These are phyloP conservation scores for Trichosphaerium sp. DNA, from an alignment of 78 protist genomes.

Conservation along the genomic window DNA sequence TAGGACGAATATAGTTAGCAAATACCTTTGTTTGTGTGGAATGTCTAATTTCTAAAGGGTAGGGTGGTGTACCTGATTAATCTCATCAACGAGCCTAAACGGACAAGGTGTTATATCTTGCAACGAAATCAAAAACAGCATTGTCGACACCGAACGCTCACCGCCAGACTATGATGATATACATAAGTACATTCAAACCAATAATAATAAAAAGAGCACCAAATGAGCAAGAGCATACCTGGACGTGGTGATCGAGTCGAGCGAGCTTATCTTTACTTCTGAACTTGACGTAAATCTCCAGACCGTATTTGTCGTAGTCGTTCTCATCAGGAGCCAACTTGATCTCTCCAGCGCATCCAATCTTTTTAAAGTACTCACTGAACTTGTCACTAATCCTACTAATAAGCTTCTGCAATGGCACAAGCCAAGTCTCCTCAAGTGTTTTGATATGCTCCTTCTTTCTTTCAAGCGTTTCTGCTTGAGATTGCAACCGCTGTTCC, in stretches of 20 bases:
- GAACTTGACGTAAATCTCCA: conserved; percentile 65
- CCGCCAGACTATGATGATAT: conserved; percentile 14
- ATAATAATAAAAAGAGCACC: conserved; percentile 39
- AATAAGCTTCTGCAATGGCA: conserved; percentile 13
- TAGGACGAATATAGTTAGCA: conserved; percentile 1
- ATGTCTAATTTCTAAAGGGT: no score
- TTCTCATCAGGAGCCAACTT: conserved; percentile 9
- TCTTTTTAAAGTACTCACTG: conserved; percentile 13
- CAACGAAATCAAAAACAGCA: conserved; percentile 70
- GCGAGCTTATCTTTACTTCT: conserved; percentile 31
- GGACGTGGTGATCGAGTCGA: conserved; percentile 31
- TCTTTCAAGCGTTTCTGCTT: neutral
- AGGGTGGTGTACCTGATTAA: conserved; percentile 68
- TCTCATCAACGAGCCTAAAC: conserved; percentile 88
- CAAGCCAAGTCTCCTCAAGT: conserved; percentile 20
- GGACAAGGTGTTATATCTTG: conserved; percentile 68
- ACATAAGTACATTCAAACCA: neutral
- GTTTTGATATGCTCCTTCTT: neutral
- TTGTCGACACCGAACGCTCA: conserved; percentile 80
- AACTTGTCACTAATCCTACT: conserved; percentile 15
- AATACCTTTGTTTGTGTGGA: no score
- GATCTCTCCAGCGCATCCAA: conserved; percentile 59
- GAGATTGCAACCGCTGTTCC: neutral
- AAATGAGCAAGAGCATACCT: no score
- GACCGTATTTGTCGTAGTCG: conserved; percentile 38